phyloP scores from a whole-genome alignment of 371 early-diverging fungal genomes.

The Mucor sp. region DNA sequence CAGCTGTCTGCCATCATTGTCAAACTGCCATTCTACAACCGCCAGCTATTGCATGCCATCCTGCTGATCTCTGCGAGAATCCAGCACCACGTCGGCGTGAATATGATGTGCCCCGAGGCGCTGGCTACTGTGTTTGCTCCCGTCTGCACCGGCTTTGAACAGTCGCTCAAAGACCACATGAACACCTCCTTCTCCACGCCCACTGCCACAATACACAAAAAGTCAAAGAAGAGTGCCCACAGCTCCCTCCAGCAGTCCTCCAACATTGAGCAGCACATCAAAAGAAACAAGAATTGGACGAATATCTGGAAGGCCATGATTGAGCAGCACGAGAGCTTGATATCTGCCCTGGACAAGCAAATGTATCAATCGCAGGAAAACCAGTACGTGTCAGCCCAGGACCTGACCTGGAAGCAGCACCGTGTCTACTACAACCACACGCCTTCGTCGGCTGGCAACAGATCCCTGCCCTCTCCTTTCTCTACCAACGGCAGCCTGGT shows the following conservation, averaged over 20 bases:
- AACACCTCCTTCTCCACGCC: constrained; percentile 4
- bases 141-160: constrained; percentile 45
- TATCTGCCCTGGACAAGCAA: constrained; percentile 15
- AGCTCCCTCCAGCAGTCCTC: constrained; percentile 8
- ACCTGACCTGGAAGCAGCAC: constrained; percentile 12
- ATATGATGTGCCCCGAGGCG: constrained; percentile 49
- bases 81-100: constrained; percentile 26
- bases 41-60: constrained; percentile 40
- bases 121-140: constrained; percentile 50
- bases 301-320: constrained; percentile 44
- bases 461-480: constrained; percentile 23
- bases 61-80: constrained; percentile 28
- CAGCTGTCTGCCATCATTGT: constrained; percentile 24
- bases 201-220: constrained; percentile 6
- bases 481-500: constrained; percentile 6
- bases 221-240: neutral
- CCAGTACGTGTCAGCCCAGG: neutral
- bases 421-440: constrained; percentile 1
- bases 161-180: constrained; percentile 21
- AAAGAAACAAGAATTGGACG: constrained; percentile 44
- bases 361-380: neutral
- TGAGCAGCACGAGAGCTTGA: constrained; percentile 33
- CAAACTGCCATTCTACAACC: constrained; percentile 36
- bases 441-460: neutral
- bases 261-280: constrained; percentile 23